Conservation (phyloP, 148 eudicot species). For the Spergularia bocconei region DNA sequence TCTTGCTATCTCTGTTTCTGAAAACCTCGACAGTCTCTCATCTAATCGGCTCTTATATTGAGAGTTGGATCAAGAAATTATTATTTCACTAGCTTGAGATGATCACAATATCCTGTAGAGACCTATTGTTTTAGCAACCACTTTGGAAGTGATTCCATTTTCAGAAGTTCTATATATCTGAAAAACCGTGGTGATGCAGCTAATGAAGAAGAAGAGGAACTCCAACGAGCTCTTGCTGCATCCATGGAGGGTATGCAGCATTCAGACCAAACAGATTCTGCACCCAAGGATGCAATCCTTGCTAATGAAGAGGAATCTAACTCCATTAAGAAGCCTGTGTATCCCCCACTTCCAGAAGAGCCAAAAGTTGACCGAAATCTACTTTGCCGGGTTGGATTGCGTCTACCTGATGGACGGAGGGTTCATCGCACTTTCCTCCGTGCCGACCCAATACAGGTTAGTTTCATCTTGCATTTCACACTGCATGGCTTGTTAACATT, state of each 20-base stretch:
- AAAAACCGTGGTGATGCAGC: conserved; percentile 29
- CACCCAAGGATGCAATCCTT: conserved; percentile 30
- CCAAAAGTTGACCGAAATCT: conserved; percentile 69
- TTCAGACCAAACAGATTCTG: conserved; percentile 27
- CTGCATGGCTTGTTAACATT: neutral
- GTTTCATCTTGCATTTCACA: neutral
- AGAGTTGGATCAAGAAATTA: neutral
- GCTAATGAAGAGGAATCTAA: conserved; percentile 33
- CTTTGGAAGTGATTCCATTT: too few relatives aligned
- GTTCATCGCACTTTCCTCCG: conserved; percentile 88
- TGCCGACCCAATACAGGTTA: conserved; percentile 73
- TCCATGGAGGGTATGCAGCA: conserved; percentile 61
- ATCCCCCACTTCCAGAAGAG: conserved; percentile 88
- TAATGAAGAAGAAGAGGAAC: conserved; percentile 65
- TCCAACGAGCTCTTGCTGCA: conserved; percentile 68
- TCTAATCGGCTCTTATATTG: neutral
- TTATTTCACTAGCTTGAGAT: too few relatives aligned
- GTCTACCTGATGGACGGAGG: conserved; percentile 95
- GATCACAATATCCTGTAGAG: too few relatives aligned
- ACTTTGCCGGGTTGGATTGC: conserved; percentile 82
- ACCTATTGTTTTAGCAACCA: too few relatives aligned
- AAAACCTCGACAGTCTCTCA: neutral
- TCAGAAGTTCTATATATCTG: neutral
- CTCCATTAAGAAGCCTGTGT: conserved; percentile 39
- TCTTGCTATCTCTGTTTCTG: too few relatives aligned